These are phyloP conservation scores for Jackrogersella minutella DNA, from an alignment of 495 filamentous ascomycete species.

Conservation along the genomic window DNA sequence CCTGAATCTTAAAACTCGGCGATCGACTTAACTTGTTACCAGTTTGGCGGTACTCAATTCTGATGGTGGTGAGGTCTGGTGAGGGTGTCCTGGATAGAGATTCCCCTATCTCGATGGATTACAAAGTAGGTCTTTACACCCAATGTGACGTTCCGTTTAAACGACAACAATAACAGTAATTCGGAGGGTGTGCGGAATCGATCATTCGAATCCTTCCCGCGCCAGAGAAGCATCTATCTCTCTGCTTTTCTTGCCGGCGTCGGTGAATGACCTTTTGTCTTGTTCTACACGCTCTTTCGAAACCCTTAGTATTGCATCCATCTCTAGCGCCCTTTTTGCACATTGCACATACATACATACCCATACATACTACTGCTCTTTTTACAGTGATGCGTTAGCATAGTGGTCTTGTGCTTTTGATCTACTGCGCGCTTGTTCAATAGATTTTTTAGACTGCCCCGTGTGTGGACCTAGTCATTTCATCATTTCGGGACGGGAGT, in stretches of 20 bases:
- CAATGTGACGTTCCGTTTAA: conserved; percentile 24
- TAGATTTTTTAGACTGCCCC: conserved; percentile 17
- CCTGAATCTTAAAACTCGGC: conserved; percentile 22
- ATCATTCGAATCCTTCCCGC: conserved; percentile 12
- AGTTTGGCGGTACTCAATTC: conserved; percentile 29
- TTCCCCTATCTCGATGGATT: conserved; percentile 23
- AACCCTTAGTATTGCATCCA: background rate
- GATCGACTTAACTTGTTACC: conserved; percentile 32
- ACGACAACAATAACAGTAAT: background rate
- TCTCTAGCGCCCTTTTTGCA: background rate
- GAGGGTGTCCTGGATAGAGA: background rate
- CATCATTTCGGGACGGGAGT: conserved; percentile 1
- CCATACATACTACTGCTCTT: background rate
- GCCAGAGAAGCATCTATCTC: background rate
- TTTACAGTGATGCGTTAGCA: background rate
- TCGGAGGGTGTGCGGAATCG: background rate
- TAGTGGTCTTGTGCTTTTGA: background rate
- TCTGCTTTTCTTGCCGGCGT: background rate
- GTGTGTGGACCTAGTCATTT: conserved; percentile 5
- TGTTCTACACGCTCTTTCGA: conserved; percentile 6
- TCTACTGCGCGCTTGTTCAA: conserved; percentile 6
- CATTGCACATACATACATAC: too few relatives aligned
- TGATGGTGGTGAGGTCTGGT: background rate
- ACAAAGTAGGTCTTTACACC: background rate
- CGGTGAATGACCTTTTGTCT: conserved; percentile 1